These are phyloP conservation scores for Aspergillus incahuasiensis DNA, from an alignment of 495 filamentous ascomycete species.

Conservation along the genomic window DNA sequence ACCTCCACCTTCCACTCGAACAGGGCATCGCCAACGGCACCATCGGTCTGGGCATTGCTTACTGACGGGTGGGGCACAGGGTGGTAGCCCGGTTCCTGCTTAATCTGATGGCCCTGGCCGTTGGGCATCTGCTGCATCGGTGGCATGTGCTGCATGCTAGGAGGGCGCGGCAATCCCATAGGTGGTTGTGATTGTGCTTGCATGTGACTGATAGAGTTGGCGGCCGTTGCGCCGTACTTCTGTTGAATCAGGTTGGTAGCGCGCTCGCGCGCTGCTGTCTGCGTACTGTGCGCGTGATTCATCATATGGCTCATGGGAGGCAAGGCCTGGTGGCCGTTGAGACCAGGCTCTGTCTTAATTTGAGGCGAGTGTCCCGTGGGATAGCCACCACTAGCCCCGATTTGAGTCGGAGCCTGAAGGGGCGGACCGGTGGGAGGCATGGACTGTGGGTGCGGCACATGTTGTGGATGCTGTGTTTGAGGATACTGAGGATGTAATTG, in stretches of 20 bases:
- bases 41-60: constrained; percentile 65
- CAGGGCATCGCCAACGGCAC: constrained; percentile 51
- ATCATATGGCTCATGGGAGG: constrained; percentile 33
- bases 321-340: constrained; percentile 44
- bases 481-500: constrained; percentile 20
- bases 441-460: constrained; percentile 34
- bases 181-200: constrained; percentile 40
- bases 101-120: constrained; percentile 43
- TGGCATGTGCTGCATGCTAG: constrained; percentile 31
- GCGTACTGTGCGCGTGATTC: constrained; percentile 34
- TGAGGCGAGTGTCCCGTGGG: constrained; percentile 41
- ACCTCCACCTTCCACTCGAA: constrained; percentile 56
- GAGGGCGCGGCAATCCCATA: constrained; percentile 38
- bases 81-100: constrained; percentile 45
- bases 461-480: constrained; percentile 16
- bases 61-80: constrained; percentile 33
- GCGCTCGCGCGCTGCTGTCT: constrained; percentile 61
- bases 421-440: constrained; percentile 20
- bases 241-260: constrained; percentile 63
- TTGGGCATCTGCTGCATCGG: constrained; percentile 35
- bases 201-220: constrained; percentile 63
- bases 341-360: constrained; percentile 74
- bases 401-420: constrained; percentile 19
- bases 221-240: constrained; percentile 68
- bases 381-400: constrained; percentile 16